phyloP scores from a whole-genome alignment of 1,139 yeast species.

The Yamadazyma oceani region DNA sequence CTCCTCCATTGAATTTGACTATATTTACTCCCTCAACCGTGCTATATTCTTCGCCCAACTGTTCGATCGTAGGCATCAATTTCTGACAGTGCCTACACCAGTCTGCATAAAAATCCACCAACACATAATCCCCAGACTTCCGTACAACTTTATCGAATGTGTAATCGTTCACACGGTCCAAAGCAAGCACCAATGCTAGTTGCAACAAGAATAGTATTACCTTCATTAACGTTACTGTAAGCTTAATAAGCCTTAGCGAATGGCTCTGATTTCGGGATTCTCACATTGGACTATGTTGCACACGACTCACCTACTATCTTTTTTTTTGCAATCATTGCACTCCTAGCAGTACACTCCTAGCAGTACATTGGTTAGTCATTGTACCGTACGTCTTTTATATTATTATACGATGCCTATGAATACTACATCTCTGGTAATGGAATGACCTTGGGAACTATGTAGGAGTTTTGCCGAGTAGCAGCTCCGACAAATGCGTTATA shows the following conservation, averaged over 20 bases:
- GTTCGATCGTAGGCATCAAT: constrained; percentile 63
- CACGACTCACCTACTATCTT: too few species aligned
- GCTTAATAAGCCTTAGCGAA: neutral
- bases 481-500: constrained; percentile 45
- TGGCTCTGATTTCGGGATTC: neutral
- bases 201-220: constrained; percentile 3
- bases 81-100: constrained; percentile 83
- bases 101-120: constrained; percentile 74
- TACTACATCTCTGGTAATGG: constrained; percentile 17
- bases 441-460: constrained; percentile 22
- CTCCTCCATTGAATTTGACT: constrained; percentile 65
- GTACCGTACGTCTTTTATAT: too few species aligned
- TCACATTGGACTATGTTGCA: too few species aligned
- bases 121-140: constrained; percentile 57
- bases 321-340: too few species aligned
- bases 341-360: too few species aligned
- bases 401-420: too few species aligned
- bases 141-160: constrained; percentile 56
- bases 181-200: constrained; percentile 6
- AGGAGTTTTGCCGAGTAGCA: constrained; percentile 28
- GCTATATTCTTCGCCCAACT: constrained; percentile 51
- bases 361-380: too few species aligned
- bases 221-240: constrained; percentile 3
- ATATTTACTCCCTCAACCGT: constrained; percentile 51
- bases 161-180: constrained; percentile 36